Evolutionary conservation across 306 rosid species (phyloP).

Genomic region (Vigna nakashimae): DNA sequence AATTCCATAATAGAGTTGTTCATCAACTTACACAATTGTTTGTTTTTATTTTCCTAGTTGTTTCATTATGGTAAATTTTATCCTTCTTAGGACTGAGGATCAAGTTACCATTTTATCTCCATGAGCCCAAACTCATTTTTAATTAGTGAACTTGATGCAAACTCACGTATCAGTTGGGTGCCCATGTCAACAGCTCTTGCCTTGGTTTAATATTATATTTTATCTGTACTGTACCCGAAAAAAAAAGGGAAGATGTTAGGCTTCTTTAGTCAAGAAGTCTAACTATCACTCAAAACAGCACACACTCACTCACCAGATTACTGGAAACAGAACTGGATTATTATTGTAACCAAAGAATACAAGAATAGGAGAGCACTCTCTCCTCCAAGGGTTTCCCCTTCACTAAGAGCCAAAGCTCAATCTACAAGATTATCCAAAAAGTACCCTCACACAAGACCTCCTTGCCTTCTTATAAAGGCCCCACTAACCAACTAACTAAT

Average conservation of each 20-base stretch:
- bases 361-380: too few relatives aligned
- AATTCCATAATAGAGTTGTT: slow-evolving; percentile 1
- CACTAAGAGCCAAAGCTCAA: too few relatives aligned
- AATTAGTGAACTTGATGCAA: slow-evolving; percentile 5
- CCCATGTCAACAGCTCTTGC: slow-evolving; percentile 13
- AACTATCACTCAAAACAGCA: too few relatives aligned
- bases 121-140: slow-evolving; percentile 9
- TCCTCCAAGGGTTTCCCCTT: too few relatives aligned
- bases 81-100: not conserved
- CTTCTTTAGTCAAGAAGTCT: too few relatives aligned
- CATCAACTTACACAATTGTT: slow-evolving; percentile 29
- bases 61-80: slow-evolving; percentile 12
- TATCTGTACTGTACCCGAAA: slow-evolving; percentile 11
- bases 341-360: too few relatives aligned
- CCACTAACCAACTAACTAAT: too few relatives aligned
- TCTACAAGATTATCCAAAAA: too few relatives aligned
- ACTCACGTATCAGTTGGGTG: slow-evolving; percentile 7
- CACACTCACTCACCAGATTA: too few relatives aligned
- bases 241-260: not conserved
- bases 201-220: not conserved
- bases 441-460: too few relatives aligned
- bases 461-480: too few relatives aligned
- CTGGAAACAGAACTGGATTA: too few relatives aligned
- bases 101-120: slow-evolving; percentile 24
- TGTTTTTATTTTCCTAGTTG: slow-evolving; percentile 14